Evolutionary conservation across 2,329 filamentous ascomycete genomes (phyloP).

Genomic region (Periglandula ipomoeae): DNA sequence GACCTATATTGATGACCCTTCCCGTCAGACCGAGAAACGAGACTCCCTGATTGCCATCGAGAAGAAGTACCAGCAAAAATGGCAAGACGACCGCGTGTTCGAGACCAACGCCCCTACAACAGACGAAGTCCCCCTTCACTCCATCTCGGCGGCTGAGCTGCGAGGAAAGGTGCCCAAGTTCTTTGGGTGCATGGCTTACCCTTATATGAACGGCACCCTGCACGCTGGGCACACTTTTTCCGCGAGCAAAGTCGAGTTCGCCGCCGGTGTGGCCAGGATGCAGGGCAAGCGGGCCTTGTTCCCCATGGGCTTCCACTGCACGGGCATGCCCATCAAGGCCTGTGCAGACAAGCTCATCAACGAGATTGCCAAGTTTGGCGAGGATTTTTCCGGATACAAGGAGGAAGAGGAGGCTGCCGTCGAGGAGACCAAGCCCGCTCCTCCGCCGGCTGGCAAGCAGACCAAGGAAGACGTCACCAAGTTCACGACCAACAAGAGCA

Average conservation of each 20-base stretch:
- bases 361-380: conserved; percentile 82
- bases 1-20: neutral
- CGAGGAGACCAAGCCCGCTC: conserved; percentile 31
- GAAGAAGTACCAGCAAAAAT: conserved; percentile 81
- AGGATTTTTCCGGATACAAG: conserved; percentile 72
- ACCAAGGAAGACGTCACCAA: conserved; percentile 80
- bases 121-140: conserved; percentile 65
- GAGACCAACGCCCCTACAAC: conserved; percentile 75
- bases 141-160: conserved; percentile 64
- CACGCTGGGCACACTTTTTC: conserved; percentile 93
- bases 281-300: conserved; percentile 80
- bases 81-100: conserved; percentile 52
- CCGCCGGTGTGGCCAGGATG: conserved; percentile 78
- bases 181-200: conserved; percentile 53
- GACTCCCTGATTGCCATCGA: conserved; percentile 74
- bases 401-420: conserved; percentile 39
- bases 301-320: conserved; percentile 86
- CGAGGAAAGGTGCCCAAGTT: conserved; percentile 82
- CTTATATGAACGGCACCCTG: conserved; percentile 78
- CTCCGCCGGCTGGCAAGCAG: conserved; percentile 46
- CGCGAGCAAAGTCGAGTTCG: conserved; percentile 87
- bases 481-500: conserved; percentile 87
- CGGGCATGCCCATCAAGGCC: conserved; percentile 96
- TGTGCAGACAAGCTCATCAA: conserved; percentile 90
- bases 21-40: conserved; percentile 67